Conservation (phyloP, 129 eudicot genomes). For the Artemisia annua region DNA sequence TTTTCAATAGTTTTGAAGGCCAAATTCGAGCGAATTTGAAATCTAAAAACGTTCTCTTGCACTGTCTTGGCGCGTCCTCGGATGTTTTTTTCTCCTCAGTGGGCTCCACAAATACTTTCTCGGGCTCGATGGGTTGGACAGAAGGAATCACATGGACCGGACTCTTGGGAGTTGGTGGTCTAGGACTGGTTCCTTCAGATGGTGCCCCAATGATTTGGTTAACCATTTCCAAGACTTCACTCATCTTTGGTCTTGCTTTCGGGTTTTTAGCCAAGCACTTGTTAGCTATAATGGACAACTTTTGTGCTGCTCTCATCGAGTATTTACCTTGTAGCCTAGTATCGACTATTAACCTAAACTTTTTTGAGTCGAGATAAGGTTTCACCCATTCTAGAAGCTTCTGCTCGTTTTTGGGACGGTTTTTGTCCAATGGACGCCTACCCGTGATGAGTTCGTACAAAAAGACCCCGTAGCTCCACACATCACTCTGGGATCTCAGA, state of each 20-base stretch:
- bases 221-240: constrained; percentile 80
- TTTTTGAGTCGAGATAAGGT: constrained; percentile 61
- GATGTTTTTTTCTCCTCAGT: constrained; percentile 30
- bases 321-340: constrained; percentile 65
- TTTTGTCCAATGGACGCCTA: constrained; percentile 73
- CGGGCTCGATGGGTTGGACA: constrained; percentile 26
- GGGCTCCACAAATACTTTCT: constrained; percentile 37
- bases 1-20: constrained; percentile 52
- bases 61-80: constrained; percentile 30
- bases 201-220: constrained; percentile 44
- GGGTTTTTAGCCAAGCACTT: constrained; percentile 63
- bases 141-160: constrained; percentile 30
- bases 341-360: constrained; percentile 64
- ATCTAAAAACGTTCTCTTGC: constrained; percentile 46
- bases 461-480: constrained; percentile 88
- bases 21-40: constrained; percentile 27
- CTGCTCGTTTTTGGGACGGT: constrained; percentile 74
- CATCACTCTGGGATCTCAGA: constrained; percentile 77
- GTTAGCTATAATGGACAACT: constrained; percentile 64
- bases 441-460: constrained; percentile 84
- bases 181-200: constrained; percentile 37
- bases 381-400: constrained; percentile 87
- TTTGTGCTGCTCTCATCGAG: constrained; percentile 56
- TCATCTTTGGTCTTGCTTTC: constrained; percentile 80
- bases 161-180: constrained; percentile 35